Conservation (phyloP, 805 yeast genomes). For the Lachancea fermentati region DNA sequence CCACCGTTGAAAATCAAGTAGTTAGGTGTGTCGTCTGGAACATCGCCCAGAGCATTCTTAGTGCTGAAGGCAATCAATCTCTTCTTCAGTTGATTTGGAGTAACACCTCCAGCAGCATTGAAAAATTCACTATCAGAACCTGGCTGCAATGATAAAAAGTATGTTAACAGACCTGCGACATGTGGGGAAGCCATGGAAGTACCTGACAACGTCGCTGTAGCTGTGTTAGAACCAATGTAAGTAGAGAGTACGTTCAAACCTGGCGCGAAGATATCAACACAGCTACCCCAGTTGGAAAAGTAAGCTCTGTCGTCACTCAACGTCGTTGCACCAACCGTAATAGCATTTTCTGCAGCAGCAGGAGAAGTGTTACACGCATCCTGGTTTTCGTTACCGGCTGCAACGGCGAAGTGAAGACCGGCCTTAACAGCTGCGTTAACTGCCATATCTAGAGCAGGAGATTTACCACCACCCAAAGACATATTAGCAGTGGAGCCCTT, state of each 20-base stretch:
- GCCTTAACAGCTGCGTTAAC: conserved; percentile 85
- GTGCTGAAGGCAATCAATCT: conserved; percentile 67
- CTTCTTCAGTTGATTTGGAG: conserved; percentile 73
- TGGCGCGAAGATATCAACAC: conserved; percentile 96
- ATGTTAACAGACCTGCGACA: conserved; percentile 85
- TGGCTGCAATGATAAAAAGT: conserved; percentile 84
- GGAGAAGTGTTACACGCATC: conserved; percentile 94
- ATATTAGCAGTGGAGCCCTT: conserved; percentile 87
- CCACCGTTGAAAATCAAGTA: conserved; percentile 76
- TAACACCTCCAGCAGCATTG: conserved; percentile 45
- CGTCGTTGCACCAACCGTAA: conserved; percentile 94
- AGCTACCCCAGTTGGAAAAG: conserved; percentile 91
- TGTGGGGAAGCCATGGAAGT: conserved; percentile 99
- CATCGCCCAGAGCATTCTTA: conserved; percentile 49
- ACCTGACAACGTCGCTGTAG: conserved; percentile 84
- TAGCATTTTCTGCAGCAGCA: conserved; percentile 75
- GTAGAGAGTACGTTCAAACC: conserved; percentile 86
- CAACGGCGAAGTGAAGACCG: conserved; percentile 90
- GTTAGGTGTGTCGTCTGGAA: conserved; percentile 74
- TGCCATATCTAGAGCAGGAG: conserved; percentile 80
- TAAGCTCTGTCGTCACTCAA: conserved; percentile 85
- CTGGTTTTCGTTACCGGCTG: conserved; percentile 92
- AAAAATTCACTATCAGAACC: conserved; percentile 59
- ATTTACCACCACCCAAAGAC: conserved; percentile 92
- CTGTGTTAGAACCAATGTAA: conserved; percentile 68